Base-by-base conservation (phyloP, 306 rosid genomes). In the Sindora glabra region DNA sequence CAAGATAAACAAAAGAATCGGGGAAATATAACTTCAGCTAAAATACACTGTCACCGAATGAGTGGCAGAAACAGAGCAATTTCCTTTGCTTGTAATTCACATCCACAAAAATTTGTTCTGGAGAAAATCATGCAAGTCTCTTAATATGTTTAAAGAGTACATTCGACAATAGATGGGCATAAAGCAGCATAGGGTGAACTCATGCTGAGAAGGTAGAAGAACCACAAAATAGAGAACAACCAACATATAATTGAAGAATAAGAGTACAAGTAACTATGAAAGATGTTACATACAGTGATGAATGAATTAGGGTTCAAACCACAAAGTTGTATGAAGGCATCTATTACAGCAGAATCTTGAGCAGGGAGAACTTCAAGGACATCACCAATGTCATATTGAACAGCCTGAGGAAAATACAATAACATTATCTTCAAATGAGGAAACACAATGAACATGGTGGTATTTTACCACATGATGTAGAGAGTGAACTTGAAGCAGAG, bases 291-390 rank as follows among this genome's bases (percentile, higher is more conserved):
- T 75, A 92, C 96, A 1, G 83, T 86, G 59, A 92, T 81, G 54
- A 75, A 74, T 48, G 90, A 70, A 76, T 88, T 81, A 7, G 96
- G 96, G 67, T 91, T 87, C 77, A 88, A 79, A 77, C 76, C 72
- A 75, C 95, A 91, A 29, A 82, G 81, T 45, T 24, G 69, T 25
- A 91, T 69, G 74, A 85, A 91, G 48, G 86, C 77, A 67, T 88
- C 89, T 39, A 88, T 81, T 48, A 79, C 85, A 55, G 86, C 76
- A 16, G 74, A 75, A 63, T 69, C 77, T 80, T 91, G 98, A 72
- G 77, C 60, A 16, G 98, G 96, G 40, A 91, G 96, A 72, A 88
- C 69, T 65, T 91, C 97, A 42, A 91, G 80, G 58, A 73, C 64
- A 54, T 83, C 96, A 68, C 98, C 98, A 41, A 56, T 77, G 57